A percentile compares a stretch with the other conserved stretches of the same genome.
These are phyloP conservation scores for Malassezia sp. DNA, from an alignment of 1,284 basidiomycete species.

Conservation along the genomic window DNA sequence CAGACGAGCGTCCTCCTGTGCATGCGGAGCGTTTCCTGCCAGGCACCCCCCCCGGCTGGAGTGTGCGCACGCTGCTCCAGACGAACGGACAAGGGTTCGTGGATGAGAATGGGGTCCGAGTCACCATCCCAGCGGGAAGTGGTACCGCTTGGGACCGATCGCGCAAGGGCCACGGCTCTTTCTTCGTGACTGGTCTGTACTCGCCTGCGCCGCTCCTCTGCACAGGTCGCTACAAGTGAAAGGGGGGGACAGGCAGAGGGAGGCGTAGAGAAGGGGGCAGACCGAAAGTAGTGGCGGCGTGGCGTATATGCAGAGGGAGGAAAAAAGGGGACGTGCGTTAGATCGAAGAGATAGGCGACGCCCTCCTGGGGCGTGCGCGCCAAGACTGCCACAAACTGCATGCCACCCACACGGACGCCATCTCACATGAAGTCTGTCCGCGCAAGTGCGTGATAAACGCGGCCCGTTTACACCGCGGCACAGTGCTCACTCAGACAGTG, in stretches of 20 bases:
- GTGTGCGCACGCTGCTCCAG: constrained; percentile 11
- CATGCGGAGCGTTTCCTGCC: background rate
- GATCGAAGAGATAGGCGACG: background rate
- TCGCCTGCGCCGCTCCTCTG: background rate
- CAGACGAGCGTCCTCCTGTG: background rate
- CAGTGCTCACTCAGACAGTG: no score
- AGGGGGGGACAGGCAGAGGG: background rate
- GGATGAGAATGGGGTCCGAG: no score
- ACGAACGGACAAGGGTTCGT: constrained; percentile 1
- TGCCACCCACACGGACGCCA: no score
- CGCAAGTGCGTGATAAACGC: no score
- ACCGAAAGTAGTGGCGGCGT: no score
- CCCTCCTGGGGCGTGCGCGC: background rate
- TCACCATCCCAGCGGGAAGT: background rate
- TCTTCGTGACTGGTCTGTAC: background rate
- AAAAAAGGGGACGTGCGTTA: background rate
- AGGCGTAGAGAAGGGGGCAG: no score
- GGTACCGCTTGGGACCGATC: background rate
- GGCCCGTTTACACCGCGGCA: no score
- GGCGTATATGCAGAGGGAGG: background rate
- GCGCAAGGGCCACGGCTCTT: background rate
- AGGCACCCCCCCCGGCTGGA: constrained; percentile 1
- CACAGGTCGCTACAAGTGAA: background rate
- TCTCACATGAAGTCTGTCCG: no score
- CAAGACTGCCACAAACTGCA: background rate